These are phyloP conservation scores for Hibiscus trionum DNA, from an alignment of 345 rosid genomes.

Conservation along the genomic window DNA sequence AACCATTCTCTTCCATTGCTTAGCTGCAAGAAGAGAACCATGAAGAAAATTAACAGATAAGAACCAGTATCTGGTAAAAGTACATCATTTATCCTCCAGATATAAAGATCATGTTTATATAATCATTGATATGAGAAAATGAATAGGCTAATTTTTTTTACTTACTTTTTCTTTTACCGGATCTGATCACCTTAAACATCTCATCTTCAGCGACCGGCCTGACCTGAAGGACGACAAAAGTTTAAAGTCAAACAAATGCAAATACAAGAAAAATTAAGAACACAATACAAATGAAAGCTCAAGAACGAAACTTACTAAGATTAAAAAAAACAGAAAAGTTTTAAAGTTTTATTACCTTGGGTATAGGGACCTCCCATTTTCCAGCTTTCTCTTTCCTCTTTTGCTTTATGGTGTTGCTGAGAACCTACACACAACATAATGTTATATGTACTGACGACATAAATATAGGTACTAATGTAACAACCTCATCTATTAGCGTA, in stretches of 20 bases:
- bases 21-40: conserved; percentile 38
- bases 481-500: conserved; percentile 3
- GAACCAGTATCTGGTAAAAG: background rate
- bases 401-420: conserved; percentile 90
- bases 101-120: background rate
- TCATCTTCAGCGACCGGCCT: conserved; percentile 99
- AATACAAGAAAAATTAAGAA: background rate
- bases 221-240: conserved; percentile 40
- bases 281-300: background rate
- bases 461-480: background rate
- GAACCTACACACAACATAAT: conserved; percentile 38
- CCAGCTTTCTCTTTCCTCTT: conserved; percentile 97
- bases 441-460: background rate
- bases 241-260: conserved; percentile 2
- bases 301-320: background rate
- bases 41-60: background rate
- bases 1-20: conserved; percentile 97
- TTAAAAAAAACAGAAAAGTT: background rate
- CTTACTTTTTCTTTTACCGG: conserved; percentile 90
- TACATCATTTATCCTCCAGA: background rate
- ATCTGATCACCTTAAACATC: conserved; percentile 83
- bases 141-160: background rate
- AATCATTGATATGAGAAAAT: background rate
- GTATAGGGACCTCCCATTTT: conserved; percentile 92
- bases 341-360: conserved; percentile 43